Evolutionary conservation across 768 basidiomycete genomes (phyloP), one percentile per base, ranked within the genome.

Genomic region (Candolleomyces eurysporus): DNA sequence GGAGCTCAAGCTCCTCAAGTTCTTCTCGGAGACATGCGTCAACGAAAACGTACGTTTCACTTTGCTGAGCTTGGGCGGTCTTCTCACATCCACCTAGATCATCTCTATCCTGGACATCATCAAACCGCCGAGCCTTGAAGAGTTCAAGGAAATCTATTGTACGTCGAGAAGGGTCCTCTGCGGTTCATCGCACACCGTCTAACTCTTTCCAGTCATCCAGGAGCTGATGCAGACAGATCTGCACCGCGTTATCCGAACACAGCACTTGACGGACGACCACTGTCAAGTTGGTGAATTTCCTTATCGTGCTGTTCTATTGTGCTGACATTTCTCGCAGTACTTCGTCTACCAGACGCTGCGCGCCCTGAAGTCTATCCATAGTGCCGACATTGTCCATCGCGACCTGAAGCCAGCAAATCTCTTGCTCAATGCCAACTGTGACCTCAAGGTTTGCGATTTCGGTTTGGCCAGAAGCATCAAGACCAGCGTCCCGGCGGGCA

Each of bases 31-130:
- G 66, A 81, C 83, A 49, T 91, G 89, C 67, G 78, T 91, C 52
- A 92, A 91, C 67, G 91, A 93, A 75, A 93, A 92, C 69, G 90
- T 89, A 70, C 61, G 80, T 66, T 39, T 14, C 22, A 16, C 7
- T 39, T 42, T 3, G 19, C 50, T 30, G 40, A 60, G 32, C 45
- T 17, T 48, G 51, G 31, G 46, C 52, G 42, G 36, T 22, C 31
- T 54, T 57, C 64, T 30, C 55, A 45, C 61, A 46, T 52, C 61
- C 57, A 48, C 56, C 22, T 57, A 96, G 90, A 95, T 96, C 70
- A 92, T 98, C 66, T 91, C 92, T 13, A 92, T 97, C 68, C 77
- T 96, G 64, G 95, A 95, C 71, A 94, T 96, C 69, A 83, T 92
- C 76, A 92, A 90, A 72, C 94, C 94, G 2, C 73, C 86, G 4